Evolutionary conservation across 2,329 filamentous ascomycete genomes (phyloP), one percentile per base, ranked within the genome.

Genomic region (Pseudopyrenochaeta lycopersici): DNA sequence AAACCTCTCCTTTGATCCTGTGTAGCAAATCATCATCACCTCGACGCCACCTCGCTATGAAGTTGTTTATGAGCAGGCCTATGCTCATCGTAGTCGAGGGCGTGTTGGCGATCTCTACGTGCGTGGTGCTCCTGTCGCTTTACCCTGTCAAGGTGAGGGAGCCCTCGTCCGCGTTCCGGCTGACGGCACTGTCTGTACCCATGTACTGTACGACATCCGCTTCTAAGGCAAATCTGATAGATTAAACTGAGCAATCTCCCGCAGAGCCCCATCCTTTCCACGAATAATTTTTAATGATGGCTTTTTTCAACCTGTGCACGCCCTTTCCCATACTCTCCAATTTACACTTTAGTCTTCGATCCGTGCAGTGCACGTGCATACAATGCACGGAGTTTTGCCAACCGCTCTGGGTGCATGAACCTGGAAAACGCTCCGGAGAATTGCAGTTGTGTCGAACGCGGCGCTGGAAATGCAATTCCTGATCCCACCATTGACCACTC

Each of bases 91-190:
- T 46, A 41, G n/a, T 41, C 23, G n/a, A 20, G 30, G 31, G 14
- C 21, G 31, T 35, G 40, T 30, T 50, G 20, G 36, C 45, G 27
- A 41, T 9, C 29, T 54, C 29, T 47, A n/a, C n/a, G n/a, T n/a
- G n/a, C n/a, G n/a, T n/a, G n/a, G n/a, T n/a, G 40, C 47, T 50
- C 46, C 14, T 35, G 27, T 48, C 49, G 49, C 54, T 60, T 49
- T 44, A 42, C 47, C 48, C 33, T 21, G 53, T 36, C 49, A 14
- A 14, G 29, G 36, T 23, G 39, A 39, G 35, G 18, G 40, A 42
- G 21, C 41, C 27, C 30, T 41, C 42, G 32, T 54, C 47, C 40
- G 27, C 39, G 48, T 50, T 44, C 47, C 44, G 18, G 43, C 33
- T 41, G 17, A 17, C 35, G 44, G 17, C 36, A 46, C 29, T 29